Evolutionary conservation across 306 rosid species (phyloP).

Genomic region (Quercus agrifolia): DNA sequence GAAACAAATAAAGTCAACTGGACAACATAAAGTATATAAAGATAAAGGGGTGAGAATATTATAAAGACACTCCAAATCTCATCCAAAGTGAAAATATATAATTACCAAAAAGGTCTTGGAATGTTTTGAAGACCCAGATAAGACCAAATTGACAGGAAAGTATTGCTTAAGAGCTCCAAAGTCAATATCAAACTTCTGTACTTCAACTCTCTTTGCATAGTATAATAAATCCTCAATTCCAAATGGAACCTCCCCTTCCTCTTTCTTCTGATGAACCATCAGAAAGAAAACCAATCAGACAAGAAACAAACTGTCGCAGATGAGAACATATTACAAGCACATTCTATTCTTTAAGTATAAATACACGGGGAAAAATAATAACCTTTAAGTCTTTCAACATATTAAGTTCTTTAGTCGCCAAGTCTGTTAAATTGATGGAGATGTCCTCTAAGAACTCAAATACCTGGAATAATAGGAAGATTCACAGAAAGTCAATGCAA

Average conservation of each 20-base stretch:
- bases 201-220: constrained; percentile 73
- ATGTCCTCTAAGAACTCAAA: constrained; percentile 88
- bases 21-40: not conserved
- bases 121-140: constrained; percentile 87
- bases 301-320: constrained; percentile 22
- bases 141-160: constrained; percentile 81
- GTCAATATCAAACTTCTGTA: constrained; percentile 65
- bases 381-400: constrained; percentile 81
- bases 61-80: not conserved
- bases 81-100: constrained; percentile 22
- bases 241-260: constrained; percentile 87
- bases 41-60: not conserved
- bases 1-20: constrained; percentile 1
- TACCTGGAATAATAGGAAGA: constrained; percentile 48
- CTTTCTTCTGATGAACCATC: constrained; percentile 63
- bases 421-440: constrained; percentile 59
- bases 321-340: constrained; percentile 5
- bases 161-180: constrained; percentile 81
- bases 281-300: constrained; percentile 28
- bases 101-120: constrained; percentile 89
- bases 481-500: constrained; percentile 5
- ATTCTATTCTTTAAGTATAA: constrained; percentile 53
- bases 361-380: not conserved
- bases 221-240: constrained; percentile 83
- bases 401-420: constrained; percentile 71